Conservation (phyloP, 1,284 basidiomycete genomes). For the Exobasidium cylindrosporum region DNA sequence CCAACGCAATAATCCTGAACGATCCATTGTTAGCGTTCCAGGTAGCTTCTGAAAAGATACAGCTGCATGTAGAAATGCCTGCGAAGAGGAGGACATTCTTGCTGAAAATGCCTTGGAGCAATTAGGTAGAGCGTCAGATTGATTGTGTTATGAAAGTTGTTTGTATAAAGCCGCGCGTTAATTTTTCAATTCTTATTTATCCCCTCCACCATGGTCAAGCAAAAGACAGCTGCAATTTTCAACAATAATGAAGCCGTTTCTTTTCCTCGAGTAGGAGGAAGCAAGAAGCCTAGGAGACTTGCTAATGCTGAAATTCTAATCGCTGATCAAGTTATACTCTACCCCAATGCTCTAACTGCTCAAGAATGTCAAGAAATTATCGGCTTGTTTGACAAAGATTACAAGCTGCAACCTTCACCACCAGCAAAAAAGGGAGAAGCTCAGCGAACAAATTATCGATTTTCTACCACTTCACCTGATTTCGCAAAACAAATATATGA, state of each 20-base stretch:
- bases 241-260: background rate
- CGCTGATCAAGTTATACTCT: background rate
- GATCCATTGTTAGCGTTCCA: constrained; percentile 18
- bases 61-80: constrained; percentile 17
- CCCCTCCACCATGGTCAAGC: constrained; percentile 1
- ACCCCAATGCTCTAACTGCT: background rate
- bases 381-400: background rate
- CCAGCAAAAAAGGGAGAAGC: constrained; percentile 12
- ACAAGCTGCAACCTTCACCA: constrained; percentile 7
- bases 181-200: background rate
- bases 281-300: constrained; percentile 7
- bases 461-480: background rate
- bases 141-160: background rate
- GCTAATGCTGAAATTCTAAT: background rate
- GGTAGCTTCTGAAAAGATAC: constrained; percentile 17
- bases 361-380: constrained; percentile 4
- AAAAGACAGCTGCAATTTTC: background rate
- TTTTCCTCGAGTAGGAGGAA: background rate
- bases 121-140: background rate
- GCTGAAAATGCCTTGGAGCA: background rate
- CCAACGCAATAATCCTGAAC: constrained; percentile 12
- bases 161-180: too few species aligned
- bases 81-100: constrained; percentile 3
- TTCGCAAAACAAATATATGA: constrained; percentile 9
- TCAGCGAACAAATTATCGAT: constrained; percentile 8